These are phyloP conservation scores for Hawksworthiomyces lignivorus DNA, from an alignment of 2,329 filamentous ascomycete species.

Conservation along the genomic window DNA sequence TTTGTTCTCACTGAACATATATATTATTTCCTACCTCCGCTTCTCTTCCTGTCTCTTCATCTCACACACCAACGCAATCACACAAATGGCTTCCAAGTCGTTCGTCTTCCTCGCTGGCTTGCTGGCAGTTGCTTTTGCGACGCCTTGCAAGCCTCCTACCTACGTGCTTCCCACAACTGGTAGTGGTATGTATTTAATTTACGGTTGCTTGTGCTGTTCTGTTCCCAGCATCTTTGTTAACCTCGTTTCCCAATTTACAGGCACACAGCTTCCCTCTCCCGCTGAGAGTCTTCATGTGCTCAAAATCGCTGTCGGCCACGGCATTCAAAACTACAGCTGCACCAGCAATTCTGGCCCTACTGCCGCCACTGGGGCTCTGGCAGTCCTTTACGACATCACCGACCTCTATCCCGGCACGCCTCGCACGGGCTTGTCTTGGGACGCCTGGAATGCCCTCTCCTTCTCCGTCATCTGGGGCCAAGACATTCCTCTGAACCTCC, in stretches of 20 bases:
- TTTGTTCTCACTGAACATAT: neutral
- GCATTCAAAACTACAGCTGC: slow-evolving; percentile 65
- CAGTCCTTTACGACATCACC: slow-evolving; percentile 52
- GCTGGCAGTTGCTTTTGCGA: slow-evolving; percentile 13
- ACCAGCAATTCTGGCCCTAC: slow-evolving; percentile 22
- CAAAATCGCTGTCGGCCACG: slow-evolving; percentile 54
- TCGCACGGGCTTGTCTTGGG: slow-evolving; percentile 26
- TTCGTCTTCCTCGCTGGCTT: slow-evolving; percentile 10
- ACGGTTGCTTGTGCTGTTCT: too few species aligned
- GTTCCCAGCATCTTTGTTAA: neutral
- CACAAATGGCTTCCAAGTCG: slow-evolving; percentile 8
- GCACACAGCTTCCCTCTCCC: slow-evolving; percentile 36
- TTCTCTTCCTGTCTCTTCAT: neutral
- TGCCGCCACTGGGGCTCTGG: slow-evolving; percentile 44
- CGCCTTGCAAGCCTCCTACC: slow-evolving; percentile 13
- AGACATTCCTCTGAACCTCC: slow-evolving; percentile 41
- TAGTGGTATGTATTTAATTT: slow-evolving; percentile 21
- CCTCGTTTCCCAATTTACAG: slow-evolving; percentile 17
- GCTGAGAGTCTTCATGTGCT: slow-evolving; percentile 34
- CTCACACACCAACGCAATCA: neutral
- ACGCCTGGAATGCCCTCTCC: slow-evolving; percentile 34
- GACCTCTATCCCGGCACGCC: slow-evolving; percentile 40
- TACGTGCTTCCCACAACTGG: slow-evolving; percentile 22
- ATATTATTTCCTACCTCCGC: neutral
- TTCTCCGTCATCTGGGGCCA: slow-evolving; percentile 31